Base-by-base conservation (phyloP, 2,329 filamentous ascomycete genomes). In the Byssochlamys sp. region DNA sequence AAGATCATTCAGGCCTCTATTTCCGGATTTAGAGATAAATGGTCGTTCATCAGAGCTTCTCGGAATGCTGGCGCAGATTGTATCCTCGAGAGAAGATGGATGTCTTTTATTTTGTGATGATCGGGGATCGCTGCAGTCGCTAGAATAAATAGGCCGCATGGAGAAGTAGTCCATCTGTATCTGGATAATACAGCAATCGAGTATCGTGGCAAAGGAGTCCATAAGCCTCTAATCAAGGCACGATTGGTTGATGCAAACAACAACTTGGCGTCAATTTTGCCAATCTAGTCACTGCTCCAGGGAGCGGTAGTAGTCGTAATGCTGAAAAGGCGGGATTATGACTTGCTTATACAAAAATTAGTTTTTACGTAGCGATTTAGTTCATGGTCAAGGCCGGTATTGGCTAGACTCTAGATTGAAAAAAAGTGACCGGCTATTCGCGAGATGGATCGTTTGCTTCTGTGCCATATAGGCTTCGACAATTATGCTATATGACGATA, bases 291-390 rank as follows among this genome's bases (percentile, higher is more conserved):
- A 58, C 60, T 24, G 54, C 55, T 4, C 39, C 59, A 29, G 58
- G 58, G n/a, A 57, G 57, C 26, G 60, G 61, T 1, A 63, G 59
- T 57, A 57, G 55, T 19, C 61, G 58, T 7, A 63, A 63, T 55
- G 55, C 54, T 31, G 61, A 58, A 54, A 52, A 58, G 14, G 59
- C 57, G 39, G 59, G 58, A 14, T 33, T 63, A 48, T 29, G 25
- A 19, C 25, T 57, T 5, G 60, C 57, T n/a, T 61, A 61, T 49
- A 61, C 52, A 7, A 60, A 54, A 35, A 14, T 19, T 28, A 10
- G 24, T 39, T 14, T 54, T 54, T 19, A 45, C 39, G 39, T 19
- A 45, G n/a, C 39, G 19, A 9, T 45, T 24, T 9, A 19, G 14
- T 6, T 45, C 39, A 45, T 45, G 39, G 19, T 45, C 9, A 9